A percentile compares a stretch with the other conserved stretches of the same genome.
Evolutionary conservation across 2,329 filamentous ascomycete species (phyloP).

Genomic region (Aureobasidium melanogenum): DNA sequence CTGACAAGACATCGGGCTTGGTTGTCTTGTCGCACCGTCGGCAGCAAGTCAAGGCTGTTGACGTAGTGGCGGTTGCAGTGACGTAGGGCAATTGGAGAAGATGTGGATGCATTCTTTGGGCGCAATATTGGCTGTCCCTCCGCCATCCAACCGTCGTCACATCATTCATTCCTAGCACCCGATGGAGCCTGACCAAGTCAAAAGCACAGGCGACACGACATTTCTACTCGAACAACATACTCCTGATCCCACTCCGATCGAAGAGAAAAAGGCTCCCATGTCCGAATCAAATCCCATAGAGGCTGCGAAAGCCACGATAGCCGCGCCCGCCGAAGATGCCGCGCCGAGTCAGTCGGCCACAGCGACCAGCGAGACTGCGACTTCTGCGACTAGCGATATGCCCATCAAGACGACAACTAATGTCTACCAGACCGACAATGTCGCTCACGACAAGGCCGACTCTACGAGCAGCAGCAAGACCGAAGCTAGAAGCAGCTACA

Average conservation of each 20-base stretch:
- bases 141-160: not conserved
- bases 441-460: not conserved
- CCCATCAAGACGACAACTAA: not conserved
- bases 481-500: not conserved
- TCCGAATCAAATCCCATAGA: not conserved
- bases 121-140: not conserved
- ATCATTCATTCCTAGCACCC: not conserved
- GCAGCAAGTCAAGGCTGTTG: not conserved
- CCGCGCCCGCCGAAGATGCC: no score
- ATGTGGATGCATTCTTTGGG: not conserved
- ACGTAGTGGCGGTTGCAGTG: not conserved
- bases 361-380: not conserved
- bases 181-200: conserved; percentile 5
- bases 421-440: not conserved
- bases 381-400: not conserved
- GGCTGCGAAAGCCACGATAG: not conserved
- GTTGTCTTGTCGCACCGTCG: not conserved
- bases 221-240: conserved; percentile 10
- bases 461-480: not conserved
- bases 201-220: conserved; percentile 9
- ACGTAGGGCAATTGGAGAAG: not conserved
- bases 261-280: not conserved
- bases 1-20: not conserved
- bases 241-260: not conserved
- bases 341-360: not conserved